phyloP scores from a whole-genome alignment of 768 basidiomycete species.

The Panellus pusillus region DNA sequence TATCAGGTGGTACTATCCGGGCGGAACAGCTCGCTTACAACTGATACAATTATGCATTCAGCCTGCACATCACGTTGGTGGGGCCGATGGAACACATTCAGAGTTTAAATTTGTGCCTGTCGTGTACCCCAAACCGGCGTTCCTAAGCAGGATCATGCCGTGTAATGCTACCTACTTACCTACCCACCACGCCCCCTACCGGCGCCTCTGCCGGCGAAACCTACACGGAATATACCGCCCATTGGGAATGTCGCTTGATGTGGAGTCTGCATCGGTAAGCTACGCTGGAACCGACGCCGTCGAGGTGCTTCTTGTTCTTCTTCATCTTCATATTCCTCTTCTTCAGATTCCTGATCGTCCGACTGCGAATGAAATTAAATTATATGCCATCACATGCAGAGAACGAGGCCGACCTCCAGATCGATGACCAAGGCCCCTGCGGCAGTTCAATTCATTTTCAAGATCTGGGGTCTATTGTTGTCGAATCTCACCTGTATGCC shows the following conservation, averaged over 20 bases:
- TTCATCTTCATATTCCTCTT: conserved; percentile 36
- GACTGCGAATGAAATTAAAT: conserved; percentile 26
- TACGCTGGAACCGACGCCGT: conserved; percentile 10
- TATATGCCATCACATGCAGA: background rate
- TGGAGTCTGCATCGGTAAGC: conserved; percentile 35
- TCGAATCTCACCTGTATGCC: conserved; percentile 60
- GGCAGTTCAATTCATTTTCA: background rate
- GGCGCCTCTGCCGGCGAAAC: conserved; percentile 57
- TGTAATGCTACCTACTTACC: too few relatives aligned
- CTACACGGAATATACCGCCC: conserved; percentile 48
- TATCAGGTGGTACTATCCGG: background rate
- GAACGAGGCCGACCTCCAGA: conserved; percentile 56
- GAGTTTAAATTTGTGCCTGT: too few relatives aligned
- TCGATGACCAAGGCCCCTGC: conserved; percentile 82
- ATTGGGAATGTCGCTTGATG: conserved; percentile 16
- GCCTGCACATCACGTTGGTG: conserved; percentile 10
- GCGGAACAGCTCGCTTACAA: background rate
- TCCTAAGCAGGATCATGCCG: too few relatives aligned
- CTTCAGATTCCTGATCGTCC: conserved; percentile 29
- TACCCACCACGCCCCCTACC: conserved; percentile 26
- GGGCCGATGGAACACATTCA: too few relatives aligned
- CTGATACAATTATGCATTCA: conserved; percentile 5
- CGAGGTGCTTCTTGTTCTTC: conserved; percentile 25
- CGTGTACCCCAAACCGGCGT: too few relatives aligned
- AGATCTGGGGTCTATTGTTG: background rate